A percentile compares a stretch with the other conserved stretches of the same genome.
Evolutionary conservation across 768 basidiomycete genomes (phyloP).

Genomic region (Scleroderma citrinum): DNA sequence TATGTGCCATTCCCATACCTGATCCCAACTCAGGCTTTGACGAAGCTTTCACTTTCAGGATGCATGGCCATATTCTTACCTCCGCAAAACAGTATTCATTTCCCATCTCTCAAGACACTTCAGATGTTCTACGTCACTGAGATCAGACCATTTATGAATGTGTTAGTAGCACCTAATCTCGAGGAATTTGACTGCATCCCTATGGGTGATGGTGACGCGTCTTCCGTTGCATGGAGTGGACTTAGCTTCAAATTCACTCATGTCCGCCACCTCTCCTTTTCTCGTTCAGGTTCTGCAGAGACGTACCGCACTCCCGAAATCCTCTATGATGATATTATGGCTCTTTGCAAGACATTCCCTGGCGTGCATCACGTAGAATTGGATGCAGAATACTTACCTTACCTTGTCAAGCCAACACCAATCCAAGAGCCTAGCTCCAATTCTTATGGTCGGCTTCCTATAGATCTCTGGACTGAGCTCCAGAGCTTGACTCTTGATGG

Average conservation of each 20-base stretch:
- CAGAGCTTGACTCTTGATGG: background rate
- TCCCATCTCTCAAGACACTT: background rate
- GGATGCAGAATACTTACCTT: background rate
- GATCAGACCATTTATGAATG: background rate
- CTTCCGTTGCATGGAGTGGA: background rate
- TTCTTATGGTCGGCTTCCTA: background rate
- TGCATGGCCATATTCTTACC: background rate
- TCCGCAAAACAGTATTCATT: background rate
- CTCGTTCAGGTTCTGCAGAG: too few relatives aligned
- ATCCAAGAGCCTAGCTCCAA: too few relatives aligned
- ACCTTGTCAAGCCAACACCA: background rate
- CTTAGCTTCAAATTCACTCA: background rate
- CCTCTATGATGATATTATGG: too few relatives aligned
- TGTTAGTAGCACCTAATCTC: background rate
- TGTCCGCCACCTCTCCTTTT: background rate
- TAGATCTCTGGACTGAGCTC: background rate
- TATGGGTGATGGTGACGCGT: too few relatives aligned
- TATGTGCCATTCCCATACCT: background rate
- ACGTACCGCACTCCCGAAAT: too few relatives aligned
- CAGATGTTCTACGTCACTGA: background rate
- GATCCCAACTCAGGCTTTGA: background rate
- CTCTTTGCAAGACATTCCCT: background rate
- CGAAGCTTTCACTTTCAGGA: background rate
- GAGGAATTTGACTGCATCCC: background rate
- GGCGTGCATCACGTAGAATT: background rate